phyloP scores from a whole-genome alignment of 2,329 filamentous ascomycete species.

The Cladophialophora psammophila region DNA sequence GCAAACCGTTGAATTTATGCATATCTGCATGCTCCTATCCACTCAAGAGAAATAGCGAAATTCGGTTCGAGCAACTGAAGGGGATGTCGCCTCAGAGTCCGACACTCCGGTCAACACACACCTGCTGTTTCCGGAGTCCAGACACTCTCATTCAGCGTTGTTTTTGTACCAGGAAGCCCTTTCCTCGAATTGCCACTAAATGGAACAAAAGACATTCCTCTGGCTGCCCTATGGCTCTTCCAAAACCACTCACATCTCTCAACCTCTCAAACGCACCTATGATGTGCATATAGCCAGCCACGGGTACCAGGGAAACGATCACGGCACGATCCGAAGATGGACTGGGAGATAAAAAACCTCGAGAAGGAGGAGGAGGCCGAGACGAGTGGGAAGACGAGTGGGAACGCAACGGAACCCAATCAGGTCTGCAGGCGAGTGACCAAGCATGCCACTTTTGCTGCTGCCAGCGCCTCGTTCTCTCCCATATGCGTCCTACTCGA shows the following conservation, averaged over 20 bases:
- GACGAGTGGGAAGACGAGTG: constrained; percentile 10
- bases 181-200: not conserved
- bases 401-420: constrained; percentile 9
- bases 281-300: constrained; percentile 25
- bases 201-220: not conserved
- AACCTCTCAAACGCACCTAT: constrained; percentile 18
- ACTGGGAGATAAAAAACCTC: constrained; percentile 14
- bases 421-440: constrained; percentile 19
- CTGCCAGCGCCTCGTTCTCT: constrained; percentile 23
- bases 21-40: not conserved
- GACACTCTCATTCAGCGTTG: not conserved
- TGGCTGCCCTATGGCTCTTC: not conserved
- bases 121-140: not conserved
- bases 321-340: constrained; percentile 24
- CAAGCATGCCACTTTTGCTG: constrained; percentile 28
- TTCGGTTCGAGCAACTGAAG: not conserved
- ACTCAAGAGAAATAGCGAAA: not conserved
- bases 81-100: not conserved
- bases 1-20: constrained; percentile 11
- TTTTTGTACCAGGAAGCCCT: not conserved
- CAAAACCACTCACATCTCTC: not conserved
- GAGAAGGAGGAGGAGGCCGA: not conserved
- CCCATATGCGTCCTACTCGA: constrained; percentile 21
- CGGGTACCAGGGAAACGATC: constrained; percentile 9
- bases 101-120: not conserved